These are phyloP conservation scores for Trifolium repens DNA, from an alignment of 306 rosid species.

Conservation along the genomic window DNA sequence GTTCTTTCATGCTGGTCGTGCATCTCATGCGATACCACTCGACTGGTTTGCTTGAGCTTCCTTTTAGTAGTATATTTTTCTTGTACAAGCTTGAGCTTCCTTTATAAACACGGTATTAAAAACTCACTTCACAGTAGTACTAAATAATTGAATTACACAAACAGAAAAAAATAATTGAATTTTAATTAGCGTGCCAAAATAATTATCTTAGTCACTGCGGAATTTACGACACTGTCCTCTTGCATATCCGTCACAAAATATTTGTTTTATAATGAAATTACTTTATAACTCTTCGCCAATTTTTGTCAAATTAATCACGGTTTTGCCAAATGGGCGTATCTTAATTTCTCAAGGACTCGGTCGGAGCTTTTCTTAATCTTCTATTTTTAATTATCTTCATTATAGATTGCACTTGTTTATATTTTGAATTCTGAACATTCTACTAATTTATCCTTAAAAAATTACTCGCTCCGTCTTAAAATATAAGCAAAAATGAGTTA, in stretches of 20 bases:
- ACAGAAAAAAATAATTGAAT: slow-evolving; percentile 12
- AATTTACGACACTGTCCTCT: background rate
- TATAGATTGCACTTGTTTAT: no score
- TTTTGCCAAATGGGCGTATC: no score
- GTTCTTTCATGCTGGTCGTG: background rate
- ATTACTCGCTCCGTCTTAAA: no score
- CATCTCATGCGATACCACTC: slow-evolving; percentile 23
- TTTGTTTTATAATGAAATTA: background rate
- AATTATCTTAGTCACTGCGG: background rate
- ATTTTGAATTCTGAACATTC: no score
- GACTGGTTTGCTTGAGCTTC: background rate
- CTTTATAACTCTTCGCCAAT: slow-evolving; percentile 35
- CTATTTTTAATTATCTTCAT: no score
- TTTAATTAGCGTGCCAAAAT: background rate
- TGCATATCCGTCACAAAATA: background rate
- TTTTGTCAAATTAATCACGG: no score
- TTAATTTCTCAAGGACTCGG: no score
- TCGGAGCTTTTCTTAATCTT: no score
- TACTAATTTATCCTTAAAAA: no score
- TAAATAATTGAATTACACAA: slow-evolving; percentile 17
- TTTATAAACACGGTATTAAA: background rate
- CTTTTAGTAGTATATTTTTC: no score
- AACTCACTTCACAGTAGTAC: background rate
- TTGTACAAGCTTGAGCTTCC: background rate
- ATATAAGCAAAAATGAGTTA: no score